phyloP scores from a whole-genome alignment of 2,329 filamentous ascomycete genomes.

The Neofusicoccum sp. region DNA sequence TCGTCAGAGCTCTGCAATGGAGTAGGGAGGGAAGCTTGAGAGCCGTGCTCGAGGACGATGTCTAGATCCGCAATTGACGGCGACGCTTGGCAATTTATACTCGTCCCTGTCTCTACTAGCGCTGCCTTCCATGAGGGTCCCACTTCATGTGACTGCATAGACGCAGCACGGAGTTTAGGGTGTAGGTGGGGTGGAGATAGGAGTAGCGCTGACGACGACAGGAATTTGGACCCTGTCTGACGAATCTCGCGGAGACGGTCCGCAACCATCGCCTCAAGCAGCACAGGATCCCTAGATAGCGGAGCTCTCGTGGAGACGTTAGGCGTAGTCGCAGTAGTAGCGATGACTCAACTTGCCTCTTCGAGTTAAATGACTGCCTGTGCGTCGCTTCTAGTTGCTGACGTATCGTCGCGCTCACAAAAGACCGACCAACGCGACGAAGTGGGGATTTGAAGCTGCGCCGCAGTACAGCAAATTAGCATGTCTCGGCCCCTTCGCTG shows the following conservation, averaged over 20 bases:
- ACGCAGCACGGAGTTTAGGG: background rate
- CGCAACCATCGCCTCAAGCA: background rate
- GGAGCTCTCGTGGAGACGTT: too few species aligned
- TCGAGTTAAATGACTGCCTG: constrained; percentile 12
- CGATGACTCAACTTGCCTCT: constrained; percentile 12
- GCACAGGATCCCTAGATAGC: background rate
- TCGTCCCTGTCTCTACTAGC: background rate
- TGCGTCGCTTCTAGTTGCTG: constrained; percentile 8
- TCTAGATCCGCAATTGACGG: background rate
- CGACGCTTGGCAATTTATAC: background rate
- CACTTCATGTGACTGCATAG: background rate
- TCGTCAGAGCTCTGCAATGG: background rate
- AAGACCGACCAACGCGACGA: background rate
- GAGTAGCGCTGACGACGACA: background rate
- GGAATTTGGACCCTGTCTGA: too few species aligned
- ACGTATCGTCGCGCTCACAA: background rate
- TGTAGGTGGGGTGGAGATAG: constrained; percentile 3
- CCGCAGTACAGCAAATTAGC: too few species aligned
- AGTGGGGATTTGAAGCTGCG: background rate
- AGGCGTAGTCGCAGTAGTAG: background rate
- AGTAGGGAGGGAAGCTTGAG: background rate
- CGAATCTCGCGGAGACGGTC: background rate
- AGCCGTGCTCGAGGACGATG: background rate
- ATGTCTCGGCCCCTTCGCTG: too few species aligned
- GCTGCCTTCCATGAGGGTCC: background rate